These are phyloP conservation scores for Pisolithus orientalis DNA, from an alignment of 768 basidiomycete species.

Conservation along the genomic window DNA sequence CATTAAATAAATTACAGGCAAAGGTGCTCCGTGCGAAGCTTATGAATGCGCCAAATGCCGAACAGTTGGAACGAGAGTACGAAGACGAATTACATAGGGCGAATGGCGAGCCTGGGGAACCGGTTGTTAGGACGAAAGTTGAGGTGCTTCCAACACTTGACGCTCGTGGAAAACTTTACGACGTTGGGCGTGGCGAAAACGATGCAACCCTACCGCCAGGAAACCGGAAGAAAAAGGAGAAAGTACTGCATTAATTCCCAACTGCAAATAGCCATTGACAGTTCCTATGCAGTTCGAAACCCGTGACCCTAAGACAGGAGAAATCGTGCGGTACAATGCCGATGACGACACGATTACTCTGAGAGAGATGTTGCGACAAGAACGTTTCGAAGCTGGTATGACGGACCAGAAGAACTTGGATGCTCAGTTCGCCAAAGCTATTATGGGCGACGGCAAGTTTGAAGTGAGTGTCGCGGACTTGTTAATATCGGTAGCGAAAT, in stretches of 20 bases:
- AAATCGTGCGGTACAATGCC: conserved; percentile 81
- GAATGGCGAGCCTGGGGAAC: conserved; percentile 36
- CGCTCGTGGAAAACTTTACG: conserved; percentile 78
- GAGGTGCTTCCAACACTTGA: conserved; percentile 90
- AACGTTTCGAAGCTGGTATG: conserved; percentile 83
- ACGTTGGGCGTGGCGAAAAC: conserved; percentile 76
- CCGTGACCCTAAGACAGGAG: conserved; percentile 84
- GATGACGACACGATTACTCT: conserved; percentile 86
- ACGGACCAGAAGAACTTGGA: conserved; percentile 91
- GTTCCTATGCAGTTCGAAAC: conserved; percentile 61
- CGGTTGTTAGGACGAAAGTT: conserved; percentile 50
- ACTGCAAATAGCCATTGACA: conserved; percentile 1
- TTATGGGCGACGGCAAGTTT: conserved; percentile 86
- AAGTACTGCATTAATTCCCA: conserved; percentile 32
- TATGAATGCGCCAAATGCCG: conserved; percentile 73
- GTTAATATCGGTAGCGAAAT: background rate
- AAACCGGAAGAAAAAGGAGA: conserved; percentile 75
- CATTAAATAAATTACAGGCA: conserved; percentile 89
- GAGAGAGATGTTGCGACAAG: conserved; percentile 90
- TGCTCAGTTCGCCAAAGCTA: conserved; percentile 79
- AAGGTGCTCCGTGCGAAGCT: conserved; percentile 88
- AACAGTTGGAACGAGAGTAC: conserved; percentile 77
- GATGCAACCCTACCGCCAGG: conserved; percentile 49
- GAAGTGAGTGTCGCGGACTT: conserved; percentile 41
- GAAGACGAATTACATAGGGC: conserved; percentile 57